Base-by-base conservation (phyloP, 768 basidiomycete species). In the Asterophora parasitica region DNA sequence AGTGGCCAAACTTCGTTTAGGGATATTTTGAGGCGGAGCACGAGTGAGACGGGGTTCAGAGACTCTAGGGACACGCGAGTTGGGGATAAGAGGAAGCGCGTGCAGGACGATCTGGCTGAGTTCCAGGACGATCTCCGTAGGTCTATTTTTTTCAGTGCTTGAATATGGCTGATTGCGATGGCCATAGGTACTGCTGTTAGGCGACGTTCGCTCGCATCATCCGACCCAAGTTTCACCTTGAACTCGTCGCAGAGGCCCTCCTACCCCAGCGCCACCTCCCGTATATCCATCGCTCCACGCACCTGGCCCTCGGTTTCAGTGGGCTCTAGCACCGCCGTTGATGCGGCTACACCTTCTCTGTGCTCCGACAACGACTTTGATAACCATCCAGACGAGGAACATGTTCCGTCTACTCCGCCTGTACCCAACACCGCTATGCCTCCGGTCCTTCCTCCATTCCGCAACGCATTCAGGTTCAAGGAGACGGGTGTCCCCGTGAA, bases 351-450 rank as follows among this genome's bases (percentile, higher is more conserved):
- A 0, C 87, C 87, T 0, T 88, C 85, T 0, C 68, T 89, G 12
- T 84, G 79, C 56, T 88, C 87, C 3, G 87, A 89, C 58, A 83
- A 85, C 48, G 84, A 71, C 15, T 45, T 53, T 27, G 70, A 82
- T 32, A 65, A 66, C 42, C 72, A 78, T 27, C 76, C 76, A 42
- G 70, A 70, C 4, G 76, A 79, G 32, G 80, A 81, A 39, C 62
- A 65, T 4, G 72, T 71, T 3, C 76, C 74, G 1, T 76, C 76
- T 5, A 82, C 82, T 1, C 82, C 83, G 35, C 77, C 66, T 48
- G 59, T 23, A 6, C 23, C 3, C 23, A 23, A 23, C 23, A 23
- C 23, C 23, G 6, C 23, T 23, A 23, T 23, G 23, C 23, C 23
- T 6, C 3, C 23, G n/a, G n/a, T n/a, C 23, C 23, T 57, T 16